A percentile compares a stretch with the other conserved stretches of the same genome.
phyloP scores from a whole-genome alignment of 169 alveolate genomes.

The Cryptosporidium ubiquitum region DNA sequence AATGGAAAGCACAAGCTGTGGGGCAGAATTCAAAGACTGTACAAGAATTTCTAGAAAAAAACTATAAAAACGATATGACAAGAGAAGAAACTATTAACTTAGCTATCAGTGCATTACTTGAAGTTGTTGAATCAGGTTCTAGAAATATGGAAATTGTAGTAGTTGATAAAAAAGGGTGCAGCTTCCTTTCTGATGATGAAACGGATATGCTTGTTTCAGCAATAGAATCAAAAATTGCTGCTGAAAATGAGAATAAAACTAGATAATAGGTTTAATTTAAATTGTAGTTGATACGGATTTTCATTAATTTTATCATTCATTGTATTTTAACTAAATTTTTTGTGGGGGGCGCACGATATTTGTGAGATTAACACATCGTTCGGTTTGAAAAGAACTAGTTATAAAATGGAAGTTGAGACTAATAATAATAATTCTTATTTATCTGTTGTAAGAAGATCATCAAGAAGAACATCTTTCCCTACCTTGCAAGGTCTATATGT shows the following conservation, averaged over 20 bases:
- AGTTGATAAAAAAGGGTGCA: constrained; percentile 57
- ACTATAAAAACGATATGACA: constrained; percentile 89
- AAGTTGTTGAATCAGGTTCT: constrained; percentile 81
- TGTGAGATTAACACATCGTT: not conserved
- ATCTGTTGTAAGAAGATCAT: constrained; percentile 62
- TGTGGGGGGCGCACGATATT: not conserved
- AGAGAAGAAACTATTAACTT: constrained; percentile 89
- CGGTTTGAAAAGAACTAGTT: not conserved
- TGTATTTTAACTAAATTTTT: not conserved
- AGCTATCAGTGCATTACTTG: constrained; percentile 94
- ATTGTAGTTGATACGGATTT: not conserved
- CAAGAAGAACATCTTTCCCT: constrained; percentile 71
- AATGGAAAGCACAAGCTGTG: constrained; percentile 98
- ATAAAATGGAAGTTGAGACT: not conserved
- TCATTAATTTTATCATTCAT: not conserved
- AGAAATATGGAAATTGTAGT: constrained; percentile 63
- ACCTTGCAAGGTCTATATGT: constrained; percentile 65
- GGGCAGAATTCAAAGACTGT: constrained; percentile 97
- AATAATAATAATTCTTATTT: not conserved
- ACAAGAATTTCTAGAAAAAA: constrained; percentile 93
- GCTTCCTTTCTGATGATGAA: constrained; percentile 22
- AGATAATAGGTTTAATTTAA: constrained; percentile 13
- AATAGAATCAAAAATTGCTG: constrained; percentile 24
- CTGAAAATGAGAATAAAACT: constrained; percentile 42
- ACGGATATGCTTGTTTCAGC: constrained; percentile 26